Evolutionary conservation across 179 eudicot genomes (phyloP).

Genomic region (Beta corolliflora): DNA sequence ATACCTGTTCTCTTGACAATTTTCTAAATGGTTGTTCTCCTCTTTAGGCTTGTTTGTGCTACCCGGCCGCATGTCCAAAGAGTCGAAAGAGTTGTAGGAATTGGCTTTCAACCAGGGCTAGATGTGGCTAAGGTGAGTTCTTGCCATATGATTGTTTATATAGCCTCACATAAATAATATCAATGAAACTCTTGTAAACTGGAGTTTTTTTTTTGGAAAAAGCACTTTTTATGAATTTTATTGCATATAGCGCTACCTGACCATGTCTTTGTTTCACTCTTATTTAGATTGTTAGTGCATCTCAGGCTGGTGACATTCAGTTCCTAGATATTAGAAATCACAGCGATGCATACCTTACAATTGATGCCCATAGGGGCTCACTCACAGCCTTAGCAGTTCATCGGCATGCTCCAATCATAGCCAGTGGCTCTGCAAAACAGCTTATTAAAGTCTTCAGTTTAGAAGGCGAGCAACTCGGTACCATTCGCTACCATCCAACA

Average conservation of each 20-base stretch:
- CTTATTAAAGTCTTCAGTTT: slow-evolving; percentile 83
- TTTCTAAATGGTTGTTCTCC: background rate
- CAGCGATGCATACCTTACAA: slow-evolving; percentile 68
- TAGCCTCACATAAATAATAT: background rate
- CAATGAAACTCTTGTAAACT: background rate
- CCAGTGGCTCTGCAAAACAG: slow-evolving; percentile 96
- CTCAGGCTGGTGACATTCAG: slow-evolving; percentile 96
- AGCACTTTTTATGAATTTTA: background rate
- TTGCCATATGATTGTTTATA: background rate
- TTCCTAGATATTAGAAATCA: slow-evolving; percentile 79
- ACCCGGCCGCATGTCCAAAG: slow-evolving; percentile 70
- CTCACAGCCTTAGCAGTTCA: slow-evolving; percentile 92
- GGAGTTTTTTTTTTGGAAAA: no score
- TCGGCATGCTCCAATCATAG: slow-evolving; percentile 86
- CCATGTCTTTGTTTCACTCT: slow-evolving; percentile 1
- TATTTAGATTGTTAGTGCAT: slow-evolving; percentile 87
- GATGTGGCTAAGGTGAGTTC: slow-evolving; percentile 70
- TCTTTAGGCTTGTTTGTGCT: slow-evolving; percentile 69
- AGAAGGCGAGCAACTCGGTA: slow-evolving; percentile 78
- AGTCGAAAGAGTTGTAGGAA: slow-evolving; percentile 78
- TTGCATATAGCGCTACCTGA: background rate
- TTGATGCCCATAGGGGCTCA: slow-evolving; percentile 93
- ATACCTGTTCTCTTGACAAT: background rate
- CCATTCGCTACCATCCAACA: slow-evolving; percentile 72
- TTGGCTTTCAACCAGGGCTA: slow-evolving; percentile 96